Evolutionary conservation across 257 asterid genomes (phyloP).

Genomic region (Solanum ossicruentum): DNA sequence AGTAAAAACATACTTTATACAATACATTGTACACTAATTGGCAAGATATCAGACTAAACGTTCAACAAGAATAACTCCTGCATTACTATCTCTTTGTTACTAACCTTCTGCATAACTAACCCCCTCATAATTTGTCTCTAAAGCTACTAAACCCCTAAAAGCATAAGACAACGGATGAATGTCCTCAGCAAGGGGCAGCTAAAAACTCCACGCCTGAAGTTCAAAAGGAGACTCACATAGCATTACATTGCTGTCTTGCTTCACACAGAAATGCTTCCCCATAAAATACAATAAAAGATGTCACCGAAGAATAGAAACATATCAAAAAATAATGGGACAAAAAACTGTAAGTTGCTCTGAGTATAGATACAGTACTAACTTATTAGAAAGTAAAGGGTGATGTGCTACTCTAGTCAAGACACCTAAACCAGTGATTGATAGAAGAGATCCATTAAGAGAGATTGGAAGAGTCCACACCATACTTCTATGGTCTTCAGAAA

Average conservation of each 20-base stretch:
- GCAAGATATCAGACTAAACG: not conserved
- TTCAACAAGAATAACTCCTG: not conserved
- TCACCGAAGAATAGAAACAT: not conserved
- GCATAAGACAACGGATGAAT: not conserved
- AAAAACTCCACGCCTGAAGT: not conserved
- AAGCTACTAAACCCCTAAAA: not conserved
- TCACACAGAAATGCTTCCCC: not conserved
- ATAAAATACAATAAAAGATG: not conserved
- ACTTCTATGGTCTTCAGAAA: not conserved
- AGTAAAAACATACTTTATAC: not conserved
- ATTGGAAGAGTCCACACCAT: not conserved
- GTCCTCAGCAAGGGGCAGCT: not conserved
- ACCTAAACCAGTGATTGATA: not conserved
- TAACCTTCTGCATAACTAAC: not conserved
- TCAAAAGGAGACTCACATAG: not conserved
- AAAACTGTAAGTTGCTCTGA: not conserved
- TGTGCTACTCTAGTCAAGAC: not conserved
- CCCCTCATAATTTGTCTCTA: not conserved
- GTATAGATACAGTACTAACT: not conserved
- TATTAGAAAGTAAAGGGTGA: not conserved
- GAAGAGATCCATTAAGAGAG: not conserved
- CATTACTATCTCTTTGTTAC: not conserved
- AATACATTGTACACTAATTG: not conserved
- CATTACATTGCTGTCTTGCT: not conserved
- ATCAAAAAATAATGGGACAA: not conserved